Conservation (phyloP, 768 basidiomycete genomes). For the Amanita rimosa region DNA sequence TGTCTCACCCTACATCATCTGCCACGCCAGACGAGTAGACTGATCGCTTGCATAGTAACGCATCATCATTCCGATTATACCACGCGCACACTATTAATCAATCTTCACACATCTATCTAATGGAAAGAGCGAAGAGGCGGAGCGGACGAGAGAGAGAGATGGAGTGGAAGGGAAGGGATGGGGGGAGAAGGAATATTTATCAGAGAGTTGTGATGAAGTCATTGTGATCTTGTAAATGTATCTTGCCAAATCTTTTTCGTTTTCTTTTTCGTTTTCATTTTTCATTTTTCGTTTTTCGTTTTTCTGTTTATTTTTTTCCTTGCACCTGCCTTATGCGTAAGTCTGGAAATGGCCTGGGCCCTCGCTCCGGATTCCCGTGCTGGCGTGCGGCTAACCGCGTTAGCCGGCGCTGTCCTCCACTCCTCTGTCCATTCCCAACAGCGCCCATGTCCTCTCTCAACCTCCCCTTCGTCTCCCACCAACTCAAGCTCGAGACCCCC, state of each 20-base stretch:
- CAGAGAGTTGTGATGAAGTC: slow-evolving; percentile 15
- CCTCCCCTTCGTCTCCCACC: slow-evolving; percentile 19
- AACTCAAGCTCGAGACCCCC: slow-evolving; percentile 26
- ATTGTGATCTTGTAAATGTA: slow-evolving; percentile 24
- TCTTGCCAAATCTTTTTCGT: slow-evolving; percentile 15
- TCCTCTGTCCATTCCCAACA: too few species aligned
- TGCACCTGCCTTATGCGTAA: slow-evolving; percentile 10
- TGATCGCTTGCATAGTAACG: background rate
- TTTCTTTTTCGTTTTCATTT: slow-evolving; percentile 11
- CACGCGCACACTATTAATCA: slow-evolving; percentile 1
- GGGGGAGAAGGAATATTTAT: slow-evolving; percentile 8
- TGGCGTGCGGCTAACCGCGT: too few species aligned
- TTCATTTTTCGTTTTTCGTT: slow-evolving; percentile 13
- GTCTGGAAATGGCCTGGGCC: too few species aligned
- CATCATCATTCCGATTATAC: slow-evolving; percentile 6
- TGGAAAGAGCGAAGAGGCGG: background rate
- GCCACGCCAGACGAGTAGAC: too few species aligned
- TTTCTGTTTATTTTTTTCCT: slow-evolving; percentile 1
- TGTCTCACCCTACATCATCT: too few species aligned
- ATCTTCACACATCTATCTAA: slow-evolving; percentile 4
- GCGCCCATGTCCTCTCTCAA: slow-evolving; percentile 9
- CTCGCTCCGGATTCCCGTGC: slow-evolving; percentile 1
- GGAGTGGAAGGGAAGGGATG: background rate
- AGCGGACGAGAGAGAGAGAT: too few species aligned
- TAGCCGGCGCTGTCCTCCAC: too few species aligned